A percentile compares a stretch with the other conserved stretches of the same genome.
phyloP scores from a whole-genome alignment of 331 rosid species.

The Quercus phellos region DNA sequence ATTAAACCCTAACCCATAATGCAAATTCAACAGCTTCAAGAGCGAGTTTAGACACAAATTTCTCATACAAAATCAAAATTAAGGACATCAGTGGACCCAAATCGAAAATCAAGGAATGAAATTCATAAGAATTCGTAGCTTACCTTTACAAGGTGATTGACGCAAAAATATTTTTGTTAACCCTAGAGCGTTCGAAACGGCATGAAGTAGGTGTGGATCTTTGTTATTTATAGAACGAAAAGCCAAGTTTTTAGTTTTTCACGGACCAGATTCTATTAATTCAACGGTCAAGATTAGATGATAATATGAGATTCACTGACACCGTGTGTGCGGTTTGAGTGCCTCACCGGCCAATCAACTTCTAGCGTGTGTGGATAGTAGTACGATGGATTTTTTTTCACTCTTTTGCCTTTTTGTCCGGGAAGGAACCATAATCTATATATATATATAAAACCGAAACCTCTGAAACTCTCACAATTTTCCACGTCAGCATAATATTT shows the following conservation, averaged over 20 bases:
- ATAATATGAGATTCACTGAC: neutral
- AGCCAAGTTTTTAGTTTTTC: constrained; percentile 1
- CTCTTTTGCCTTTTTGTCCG: too few species aligned
- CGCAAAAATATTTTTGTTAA: neutral
- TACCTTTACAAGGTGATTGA: neutral
- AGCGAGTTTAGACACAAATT: neutral
- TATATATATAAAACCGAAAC: too few species aligned
- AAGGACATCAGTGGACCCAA: neutral
- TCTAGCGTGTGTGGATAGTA: neutral
- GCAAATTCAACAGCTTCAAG: neutral
- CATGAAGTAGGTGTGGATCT: fast-evolving
- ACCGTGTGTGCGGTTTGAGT: neutral
- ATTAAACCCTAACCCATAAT: neutral
- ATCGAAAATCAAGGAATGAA: neutral
- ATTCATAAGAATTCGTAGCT: neutral
- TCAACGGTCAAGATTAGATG: constrained; percentile 9
- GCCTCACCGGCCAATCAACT: neutral
- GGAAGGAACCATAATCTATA: fast-evolving
- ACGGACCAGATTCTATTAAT: constrained; percentile 37
- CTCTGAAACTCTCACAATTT: too few species aligned
- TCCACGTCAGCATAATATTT: too few species aligned
- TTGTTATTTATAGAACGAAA: constrained; percentile 19
- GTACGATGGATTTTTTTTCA: neutral
- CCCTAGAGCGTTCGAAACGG: constrained; percentile 6
- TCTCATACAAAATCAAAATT: neutral